A percentile compares a stretch with the other conserved stretches of the same genome.
These are phyloP conservation scores for Panellus pusillus DNA, from an alignment of 768 basidiomycete species.

Conservation along the genomic window DNA sequence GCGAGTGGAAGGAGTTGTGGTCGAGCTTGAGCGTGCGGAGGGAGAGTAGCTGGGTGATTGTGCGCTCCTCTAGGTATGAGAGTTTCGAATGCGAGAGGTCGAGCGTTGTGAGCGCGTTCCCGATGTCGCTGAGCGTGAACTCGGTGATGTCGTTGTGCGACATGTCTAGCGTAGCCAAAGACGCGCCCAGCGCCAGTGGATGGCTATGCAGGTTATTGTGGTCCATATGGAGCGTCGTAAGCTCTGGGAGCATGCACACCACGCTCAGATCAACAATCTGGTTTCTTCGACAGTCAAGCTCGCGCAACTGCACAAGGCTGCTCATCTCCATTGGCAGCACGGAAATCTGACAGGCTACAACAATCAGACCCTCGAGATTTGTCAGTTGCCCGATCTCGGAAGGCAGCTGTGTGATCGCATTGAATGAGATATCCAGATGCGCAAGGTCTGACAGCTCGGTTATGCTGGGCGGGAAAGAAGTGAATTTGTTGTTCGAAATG, in stretches of 20 bases:
- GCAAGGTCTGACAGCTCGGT: slow-evolving; percentile 66
- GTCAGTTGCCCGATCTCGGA: slow-evolving; percentile 71
- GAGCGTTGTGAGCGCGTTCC: slow-evolving; percentile 68
- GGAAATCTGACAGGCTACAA: slow-evolving; percentile 81
- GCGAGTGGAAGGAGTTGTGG: slow-evolving; percentile 80
- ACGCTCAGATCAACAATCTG: slow-evolving; percentile 70
- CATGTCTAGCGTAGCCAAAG: slow-evolving; percentile 65
- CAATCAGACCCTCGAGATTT: slow-evolving; percentile 66
- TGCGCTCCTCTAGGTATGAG: slow-evolving; percentile 73
- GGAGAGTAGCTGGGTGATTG: slow-evolving; percentile 71
- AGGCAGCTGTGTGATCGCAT: slow-evolving; percentile 79
- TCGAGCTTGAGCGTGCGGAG: slow-evolving; percentile 75
- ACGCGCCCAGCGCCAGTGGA: slow-evolving; percentile 72
- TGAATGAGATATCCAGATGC: slow-evolving; percentile 94
- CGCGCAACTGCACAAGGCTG: slow-evolving; percentile 56
- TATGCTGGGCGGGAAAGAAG: slow-evolving; percentile 67
- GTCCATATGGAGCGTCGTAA: slow-evolving; percentile 70
- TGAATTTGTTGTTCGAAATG: slow-evolving; percentile 95
- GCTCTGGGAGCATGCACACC: slow-evolving; percentile 65
- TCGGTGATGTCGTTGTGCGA: slow-evolving; percentile 90
- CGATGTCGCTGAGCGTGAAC: slow-evolving; percentile 50
- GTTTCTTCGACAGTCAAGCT: slow-evolving; percentile 86
- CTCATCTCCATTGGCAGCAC: slow-evolving; percentile 63
- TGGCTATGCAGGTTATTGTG: slow-evolving; percentile 82
- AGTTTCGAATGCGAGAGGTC: slow-evolving; percentile 89